These are phyloP conservation scores for Physcomitrellopsis africana DNA, from an alignment of 225 moss, liverwort and hornwort genomes.

Conservation along the genomic window DNA sequence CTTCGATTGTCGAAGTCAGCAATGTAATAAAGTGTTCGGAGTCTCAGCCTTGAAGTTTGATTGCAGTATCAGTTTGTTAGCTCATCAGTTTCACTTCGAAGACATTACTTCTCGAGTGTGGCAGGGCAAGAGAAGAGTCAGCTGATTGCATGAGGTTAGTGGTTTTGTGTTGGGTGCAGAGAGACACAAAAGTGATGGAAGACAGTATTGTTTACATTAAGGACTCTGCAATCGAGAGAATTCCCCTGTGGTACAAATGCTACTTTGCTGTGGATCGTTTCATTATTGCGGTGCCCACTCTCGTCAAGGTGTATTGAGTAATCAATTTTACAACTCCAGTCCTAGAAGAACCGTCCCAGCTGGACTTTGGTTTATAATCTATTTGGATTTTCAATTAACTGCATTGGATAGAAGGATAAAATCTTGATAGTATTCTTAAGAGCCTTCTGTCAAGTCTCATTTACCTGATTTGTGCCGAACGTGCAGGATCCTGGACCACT, in stretches of 20 bases:
- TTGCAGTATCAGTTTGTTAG: background rate
- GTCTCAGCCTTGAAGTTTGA: background rate
- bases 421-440: background rate
- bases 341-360: background rate
- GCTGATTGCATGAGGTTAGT: background rate
- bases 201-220: conserved; percentile 49
- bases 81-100: background rate
- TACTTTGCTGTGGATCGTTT: conserved; percentile 43
- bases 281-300: conserved; percentile 39
- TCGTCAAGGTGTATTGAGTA: conserved; percentile 43
- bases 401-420: too few species aligned
- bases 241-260: conserved; percentile 62
- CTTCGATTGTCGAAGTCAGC: conserved; percentile 47
- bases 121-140: background rate
- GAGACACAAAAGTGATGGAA: conserved; percentile 45
- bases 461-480: background rate
- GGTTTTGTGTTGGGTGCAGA: conserved; percentile 21
- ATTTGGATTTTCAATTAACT: background rate
- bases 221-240: conserved; percentile 43
- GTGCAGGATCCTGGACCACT: conserved; percentile 49
- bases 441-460: background rate
- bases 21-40: conserved; percentile 21
- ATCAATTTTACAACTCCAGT: background rate
- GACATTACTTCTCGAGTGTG: too few species aligned
- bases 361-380: background rate